phyloP scores from a whole-genome alignment of 805 yeast species.

The Starmera pachycereana region DNA sequence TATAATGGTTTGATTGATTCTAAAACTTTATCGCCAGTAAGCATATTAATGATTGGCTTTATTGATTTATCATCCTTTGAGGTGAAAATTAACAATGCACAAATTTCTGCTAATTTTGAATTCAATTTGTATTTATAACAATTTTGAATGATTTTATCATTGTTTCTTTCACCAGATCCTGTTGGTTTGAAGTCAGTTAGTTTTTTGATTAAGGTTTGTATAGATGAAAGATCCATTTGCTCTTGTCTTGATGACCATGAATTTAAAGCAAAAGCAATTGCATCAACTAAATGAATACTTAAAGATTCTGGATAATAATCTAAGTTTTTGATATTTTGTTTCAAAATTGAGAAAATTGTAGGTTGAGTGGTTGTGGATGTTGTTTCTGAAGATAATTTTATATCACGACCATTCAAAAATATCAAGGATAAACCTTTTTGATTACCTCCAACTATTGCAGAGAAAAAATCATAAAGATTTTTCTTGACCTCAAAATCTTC shows the following conservation, averaged over 20 bases:
- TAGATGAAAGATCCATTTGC: constrained; percentile 31
- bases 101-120: constrained; percentile 63
- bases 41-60: constrained; percentile 29
- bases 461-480: constrained; percentile 50
- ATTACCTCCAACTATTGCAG: constrained; percentile 57
- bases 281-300: constrained; percentile 59
- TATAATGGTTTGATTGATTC: constrained; percentile 25
- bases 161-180: constrained; percentile 3
- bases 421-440: constrained; percentile 73
- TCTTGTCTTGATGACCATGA: constrained; percentile 61
- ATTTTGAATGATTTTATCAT: constrained; percentile 21
- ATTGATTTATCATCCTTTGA: constrained; percentile 33
- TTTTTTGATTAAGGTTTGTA: constrained; percentile 24
- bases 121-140: constrained; percentile 49
- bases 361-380: constrained; percentile 9
- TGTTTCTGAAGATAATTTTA: constrained; percentile 1
- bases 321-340: constrained; percentile 41
- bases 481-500: constrained; percentile 44
- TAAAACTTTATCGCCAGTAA: constrained; percentile 29
- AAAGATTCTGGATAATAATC: constrained; percentile 49
- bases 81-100: constrained; percentile 62
- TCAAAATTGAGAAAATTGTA: constrained; percentile 47
- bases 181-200: constrained; percentile 22
- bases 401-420: constrained; percentile 46
- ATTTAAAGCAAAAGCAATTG: constrained; percentile 65